phyloP scores from a whole-genome alignment of 768 basidiomycete genomes.

The Phylloporus arenicola region DNA sequence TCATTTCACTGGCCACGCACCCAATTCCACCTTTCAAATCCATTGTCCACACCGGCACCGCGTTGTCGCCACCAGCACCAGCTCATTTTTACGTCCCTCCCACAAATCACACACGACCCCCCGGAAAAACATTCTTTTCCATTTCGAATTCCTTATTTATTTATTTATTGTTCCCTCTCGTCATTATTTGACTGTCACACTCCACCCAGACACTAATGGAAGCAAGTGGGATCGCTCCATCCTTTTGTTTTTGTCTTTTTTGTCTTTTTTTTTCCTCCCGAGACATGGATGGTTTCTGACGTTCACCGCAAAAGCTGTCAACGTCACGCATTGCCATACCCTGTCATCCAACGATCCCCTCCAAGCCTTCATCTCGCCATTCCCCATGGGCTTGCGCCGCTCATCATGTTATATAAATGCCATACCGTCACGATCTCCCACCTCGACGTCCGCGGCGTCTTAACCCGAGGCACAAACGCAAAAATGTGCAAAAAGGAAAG shows the following conservation, averaged over 20 bases:
- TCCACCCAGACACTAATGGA: neutral
- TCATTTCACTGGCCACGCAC: conserved; percentile 10
- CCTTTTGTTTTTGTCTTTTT: neutral
- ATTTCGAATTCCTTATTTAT: neutral
- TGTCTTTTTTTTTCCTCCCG: neutral
- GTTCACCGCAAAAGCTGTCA: neutral
- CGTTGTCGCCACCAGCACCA: conserved; percentile 14
- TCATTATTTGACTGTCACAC: conserved; percentile 3
- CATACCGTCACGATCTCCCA: neutral
- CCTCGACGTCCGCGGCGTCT: neutral
- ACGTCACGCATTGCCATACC: neutral
- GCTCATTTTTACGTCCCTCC: conserved; percentile 18
- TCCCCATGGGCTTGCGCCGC: neutral
- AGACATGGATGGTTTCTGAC: neutral
- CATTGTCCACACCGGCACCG: conserved; percentile 21
- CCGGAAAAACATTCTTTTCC: neutral
- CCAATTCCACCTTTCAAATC: neutral
- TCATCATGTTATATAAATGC: neutral
- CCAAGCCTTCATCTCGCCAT: neutral
- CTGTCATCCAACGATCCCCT: neutral
- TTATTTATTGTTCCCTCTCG: neutral
- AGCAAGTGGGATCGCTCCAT: neutral
- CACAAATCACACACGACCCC: conserved; percentile 13
- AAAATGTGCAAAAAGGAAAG: neutral
- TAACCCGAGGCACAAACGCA: neutral